Evolutionary conservation across 495 filamentous ascomycete species (phyloP).

Genomic region (Penicillium lagena): DNA sequence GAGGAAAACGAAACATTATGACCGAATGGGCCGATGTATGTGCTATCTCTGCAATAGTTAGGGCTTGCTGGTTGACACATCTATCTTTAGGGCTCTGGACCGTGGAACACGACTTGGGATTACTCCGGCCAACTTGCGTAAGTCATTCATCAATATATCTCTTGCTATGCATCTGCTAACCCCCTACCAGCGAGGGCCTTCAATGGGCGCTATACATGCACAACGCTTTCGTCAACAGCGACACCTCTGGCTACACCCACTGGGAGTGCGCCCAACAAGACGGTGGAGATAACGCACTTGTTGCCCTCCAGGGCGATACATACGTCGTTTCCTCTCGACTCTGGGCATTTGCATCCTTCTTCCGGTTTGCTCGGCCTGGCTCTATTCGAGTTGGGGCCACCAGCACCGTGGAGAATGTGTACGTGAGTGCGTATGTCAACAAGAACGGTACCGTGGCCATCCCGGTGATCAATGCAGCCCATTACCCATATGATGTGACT

Average conservation of each 20-base stretch:
- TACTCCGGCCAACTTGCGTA: conserved; percentile 21
- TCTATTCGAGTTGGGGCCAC: conserved; percentile 32
- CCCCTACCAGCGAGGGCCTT: conserved; percentile 27
- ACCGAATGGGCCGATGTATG: conserved; percentile 37
- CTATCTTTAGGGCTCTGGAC: conserved; percentile 18
- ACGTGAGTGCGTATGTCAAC: conserved; percentile 39
- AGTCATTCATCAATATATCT: too few relatives aligned
- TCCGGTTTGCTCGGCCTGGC: conserved; percentile 36
- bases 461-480: conserved; percentile 36
- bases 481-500: conserved; percentile 1
- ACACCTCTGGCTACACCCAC: conserved; percentile 40
- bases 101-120: conserved; percentile 43
- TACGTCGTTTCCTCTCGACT: conserved; percentile 27
- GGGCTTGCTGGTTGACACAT: too few relatives aligned
- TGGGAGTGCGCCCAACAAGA: conserved; percentile 21
- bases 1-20: conserved; percentile 32
- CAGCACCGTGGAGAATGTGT: conserved; percentile 19
- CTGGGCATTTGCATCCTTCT: conserved; percentile 45
- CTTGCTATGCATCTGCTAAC: too few relatives aligned
- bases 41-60: too few relatives aligned
- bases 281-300: conserved; percentile 33
- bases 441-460: conserved; percentile 35
- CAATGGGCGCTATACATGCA: conserved; percentile 46
- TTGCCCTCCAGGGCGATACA: conserved; percentile 20
- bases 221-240: conserved; percentile 26